Evolutionary conservation across 2,329 filamentous ascomycete genomes (phyloP).

Genomic region (Curvularia sp.): DNA sequence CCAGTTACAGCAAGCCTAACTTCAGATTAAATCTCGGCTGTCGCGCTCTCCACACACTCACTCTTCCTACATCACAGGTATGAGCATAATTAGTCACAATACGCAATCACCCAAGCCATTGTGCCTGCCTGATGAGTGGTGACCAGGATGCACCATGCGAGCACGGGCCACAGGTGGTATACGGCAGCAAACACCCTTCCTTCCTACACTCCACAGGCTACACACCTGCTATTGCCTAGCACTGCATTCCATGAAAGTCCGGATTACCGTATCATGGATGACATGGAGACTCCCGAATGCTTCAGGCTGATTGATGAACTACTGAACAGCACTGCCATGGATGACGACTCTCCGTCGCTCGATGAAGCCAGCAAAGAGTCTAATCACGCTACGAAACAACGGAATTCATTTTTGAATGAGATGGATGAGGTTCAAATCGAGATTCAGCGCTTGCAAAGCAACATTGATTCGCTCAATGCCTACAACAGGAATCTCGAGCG

Average conservation of each 20-base stretch:
- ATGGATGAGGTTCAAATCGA: not conserved
- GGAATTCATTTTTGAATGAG: no score
- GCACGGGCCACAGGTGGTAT: slow-evolving; percentile 1
- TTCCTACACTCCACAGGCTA: not conserved
- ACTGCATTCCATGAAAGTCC: no score
- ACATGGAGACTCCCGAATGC: not conserved
- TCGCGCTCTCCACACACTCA: not conserved
- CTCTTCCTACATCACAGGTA: not conserved
- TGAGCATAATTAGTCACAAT: not conserved
- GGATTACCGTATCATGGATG: not conserved
- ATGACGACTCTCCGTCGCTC: no score
- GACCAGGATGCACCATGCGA: not conserved
- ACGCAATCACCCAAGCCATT: not conserved
- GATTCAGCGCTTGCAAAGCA: not conserved
- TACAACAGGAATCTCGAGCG: not conserved
- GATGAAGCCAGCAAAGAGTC: no score
- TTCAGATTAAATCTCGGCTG: not conserved
- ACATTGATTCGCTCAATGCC: not conserved
- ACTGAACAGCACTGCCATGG: not conserved
- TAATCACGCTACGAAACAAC: no score
- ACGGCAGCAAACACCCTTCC: not conserved
- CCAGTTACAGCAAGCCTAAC: not conserved
- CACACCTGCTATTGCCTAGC: not conserved
- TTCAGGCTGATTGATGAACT: not conserved
- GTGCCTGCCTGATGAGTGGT: not conserved